Evolutionary conservation across 257 asterid genomes (phyloP).

Genomic region (Handroanthus guayacan): DNA sequence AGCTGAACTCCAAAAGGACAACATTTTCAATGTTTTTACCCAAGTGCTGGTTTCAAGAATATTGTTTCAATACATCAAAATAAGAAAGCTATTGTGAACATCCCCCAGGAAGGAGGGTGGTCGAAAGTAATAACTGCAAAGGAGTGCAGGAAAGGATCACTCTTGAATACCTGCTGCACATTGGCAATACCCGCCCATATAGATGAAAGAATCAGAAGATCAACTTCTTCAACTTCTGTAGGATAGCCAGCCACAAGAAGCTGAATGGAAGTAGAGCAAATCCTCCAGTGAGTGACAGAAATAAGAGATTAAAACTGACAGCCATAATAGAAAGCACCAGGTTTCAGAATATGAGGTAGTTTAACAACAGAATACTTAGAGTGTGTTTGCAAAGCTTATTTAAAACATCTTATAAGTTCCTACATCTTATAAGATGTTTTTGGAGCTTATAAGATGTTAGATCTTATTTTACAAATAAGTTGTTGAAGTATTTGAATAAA

Average conservation of each 20-base stretch:
- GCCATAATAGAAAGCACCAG: not conserved
- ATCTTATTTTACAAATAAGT: too few species aligned
- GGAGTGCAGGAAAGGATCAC: constrained; percentile 15
- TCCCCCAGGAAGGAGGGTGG: not conserved
- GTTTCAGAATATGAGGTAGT: constrained; percentile 5
- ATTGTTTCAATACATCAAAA: not conserved
- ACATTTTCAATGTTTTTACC: constrained; percentile 1
- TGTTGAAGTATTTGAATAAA: too few species aligned
- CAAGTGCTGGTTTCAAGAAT: not conserved
- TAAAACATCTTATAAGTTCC: too few species aligned
- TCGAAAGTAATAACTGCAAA: not conserved
- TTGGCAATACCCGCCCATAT: constrained; percentile 82
- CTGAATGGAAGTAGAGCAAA: constrained; percentile 50
- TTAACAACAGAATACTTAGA: constrained; percentile 3
- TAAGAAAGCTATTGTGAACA: not conserved
- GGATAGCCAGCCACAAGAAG: constrained; percentile 64
- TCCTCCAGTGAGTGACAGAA: constrained; percentile 25
- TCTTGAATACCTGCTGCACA: constrained; percentile 62
- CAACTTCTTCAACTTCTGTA: constrained; percentile 63
- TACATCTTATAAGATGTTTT: too few species aligned
- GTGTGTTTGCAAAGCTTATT: too few species aligned
- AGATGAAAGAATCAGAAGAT: constrained; percentile 83
- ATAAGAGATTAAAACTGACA: constrained; percentile 6
- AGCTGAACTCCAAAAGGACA: not conserved
- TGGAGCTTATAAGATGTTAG: too few species aligned